Percentiles rank a stretch among this genome's conserved stretches.
phyloP scores from a whole-genome alignment of 306 rosid genomes.

The Prunus armeniaca region DNA sequence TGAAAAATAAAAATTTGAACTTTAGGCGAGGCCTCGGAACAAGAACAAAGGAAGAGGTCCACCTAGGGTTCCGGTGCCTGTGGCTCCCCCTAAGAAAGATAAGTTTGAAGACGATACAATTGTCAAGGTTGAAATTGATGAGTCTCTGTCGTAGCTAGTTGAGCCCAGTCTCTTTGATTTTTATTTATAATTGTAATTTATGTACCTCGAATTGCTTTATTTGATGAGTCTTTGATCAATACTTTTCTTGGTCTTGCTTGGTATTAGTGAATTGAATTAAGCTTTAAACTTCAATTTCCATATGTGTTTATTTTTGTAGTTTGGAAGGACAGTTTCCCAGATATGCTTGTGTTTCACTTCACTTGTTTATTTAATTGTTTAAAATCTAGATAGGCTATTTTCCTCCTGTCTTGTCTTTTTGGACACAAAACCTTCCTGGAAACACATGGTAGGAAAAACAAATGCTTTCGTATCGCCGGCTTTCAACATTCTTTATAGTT shows the following conservation, averaged over 20 bases:
- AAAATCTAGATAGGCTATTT: neutral
- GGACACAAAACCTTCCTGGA: conserved; percentile 4
- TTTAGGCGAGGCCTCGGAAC: conserved; percentile 69
- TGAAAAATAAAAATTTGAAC: neutral
- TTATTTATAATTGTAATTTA: conserved; percentile 29
- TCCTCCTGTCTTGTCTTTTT: conserved; percentile 25
- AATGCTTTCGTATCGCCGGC: conserved; percentile 48
- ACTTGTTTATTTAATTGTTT: neutral
- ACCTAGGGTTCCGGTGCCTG: conserved; percentile 56
- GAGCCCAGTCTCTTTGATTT: neutral
- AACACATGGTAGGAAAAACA: conserved; percentile 15
- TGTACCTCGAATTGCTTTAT: conserved; percentile 5
- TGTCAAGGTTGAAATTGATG: conserved; percentile 68
- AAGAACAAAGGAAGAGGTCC: conserved; percentile 87
- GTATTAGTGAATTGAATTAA: neutral
- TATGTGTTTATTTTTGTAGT: neutral
- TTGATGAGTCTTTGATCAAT: neutral
- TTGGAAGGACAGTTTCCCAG: neutral
- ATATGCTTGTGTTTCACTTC: neutral
- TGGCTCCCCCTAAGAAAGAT: conserved; percentile 55
- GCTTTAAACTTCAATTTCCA: neutral
- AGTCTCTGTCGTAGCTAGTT: conserved; percentile 43
- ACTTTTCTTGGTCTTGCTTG: neutral
- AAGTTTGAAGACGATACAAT: conserved; percentile 53
- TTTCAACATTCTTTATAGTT: conserved; percentile 14